Evolutionary conservation across 129 eudicot genomes (phyloP), one percentile per base, ranked within the genome.

Genomic region (Arctium minus): DNA sequence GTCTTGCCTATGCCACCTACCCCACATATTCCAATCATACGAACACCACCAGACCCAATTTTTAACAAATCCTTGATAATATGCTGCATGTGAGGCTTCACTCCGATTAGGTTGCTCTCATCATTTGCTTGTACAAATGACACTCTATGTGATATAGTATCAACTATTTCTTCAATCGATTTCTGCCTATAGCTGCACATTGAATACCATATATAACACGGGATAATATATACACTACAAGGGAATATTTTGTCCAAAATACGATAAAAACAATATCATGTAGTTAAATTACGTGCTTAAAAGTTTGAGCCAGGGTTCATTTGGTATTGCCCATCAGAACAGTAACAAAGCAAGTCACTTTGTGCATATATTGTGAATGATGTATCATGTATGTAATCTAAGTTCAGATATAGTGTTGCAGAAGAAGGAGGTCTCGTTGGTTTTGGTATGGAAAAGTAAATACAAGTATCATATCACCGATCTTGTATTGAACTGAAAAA

Each of bases 1-100:
- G 87, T 77, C 31, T 84, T 84, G 39, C 87, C 87, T 1, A 60
- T 70, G 9, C 87, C 87, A 50, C 87, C 79, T 79, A 78, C 64
- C 3, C 87, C 83, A 32, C 78, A 77, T 56, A 84, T 84, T 9
- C 81, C 87, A 32, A 84, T 72, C 53, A 60, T 38, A 1, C 38
- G 83, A 11, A 78, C 32, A 4, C 79, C 86, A 36, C 42, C 64
- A 15, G 68, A 11, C 22, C 62, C 70, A 0, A n/a, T 17, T 10
- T 37, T 32, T 12, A 84, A 37, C 68, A 84, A 2, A 13, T 77
- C 48, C 11, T 7, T 37, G 71, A 78, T 13, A 15, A 53, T 1
- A 0, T 60, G 8, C 72, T 9, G 69, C 7, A 78, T 68, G 5
- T 31, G 79, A 38, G 83, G 27, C 17, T 39, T 27, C 17, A 78